Evolutionary conservation across 495 filamentous ascomycete genomes (phyloP).

Genomic region (Aeminium ludgeri): DNA sequence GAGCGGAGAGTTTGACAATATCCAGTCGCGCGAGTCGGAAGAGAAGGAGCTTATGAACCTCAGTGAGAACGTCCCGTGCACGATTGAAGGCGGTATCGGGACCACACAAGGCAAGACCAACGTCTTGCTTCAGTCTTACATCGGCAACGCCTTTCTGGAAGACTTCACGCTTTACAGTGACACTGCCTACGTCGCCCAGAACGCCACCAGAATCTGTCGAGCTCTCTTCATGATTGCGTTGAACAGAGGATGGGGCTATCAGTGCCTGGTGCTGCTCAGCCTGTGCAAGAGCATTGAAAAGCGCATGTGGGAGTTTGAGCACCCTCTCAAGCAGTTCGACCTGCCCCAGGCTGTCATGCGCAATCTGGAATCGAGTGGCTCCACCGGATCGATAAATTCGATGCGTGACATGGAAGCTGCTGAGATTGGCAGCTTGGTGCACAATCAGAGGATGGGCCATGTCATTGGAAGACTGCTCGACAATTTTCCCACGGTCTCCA

Average conservation of each 20-base stretch:
- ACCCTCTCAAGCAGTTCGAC: constrained; percentile 91
- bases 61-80: constrained; percentile 49
- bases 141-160: constrained; percentile 71
- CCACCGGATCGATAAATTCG: constrained; percentile 56
- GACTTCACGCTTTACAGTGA: constrained; percentile 90
- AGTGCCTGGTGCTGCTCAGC: constrained; percentile 75
- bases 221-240: constrained; percentile 95
- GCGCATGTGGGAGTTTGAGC: constrained; percentile 79
- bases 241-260: constrained; percentile 83
- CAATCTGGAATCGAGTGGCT: constrained; percentile 61
- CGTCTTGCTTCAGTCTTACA: constrained; percentile 83
- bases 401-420: constrained; percentile 81
- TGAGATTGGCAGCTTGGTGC: constrained; percentile 82
- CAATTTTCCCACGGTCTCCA: constrained; percentile 78
- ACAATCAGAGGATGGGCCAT: constrained; percentile 72
- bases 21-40: constrained; percentile 79
- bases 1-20: constrained; percentile 94
- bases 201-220: constrained; percentile 82
- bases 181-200: constrained; percentile 86
- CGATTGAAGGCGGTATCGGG: constrained; percentile 58
- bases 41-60: constrained; percentile 56
- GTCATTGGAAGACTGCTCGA: constrained; percentile 64
- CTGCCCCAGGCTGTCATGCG: constrained; percentile 66
- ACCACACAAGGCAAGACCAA: constrained; percentile 83
- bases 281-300: constrained; percentile 94